Evolutionary conservation across 257 asterid species (phyloP).

Genomic region (Rauvolfia tetraphylla): DNA sequence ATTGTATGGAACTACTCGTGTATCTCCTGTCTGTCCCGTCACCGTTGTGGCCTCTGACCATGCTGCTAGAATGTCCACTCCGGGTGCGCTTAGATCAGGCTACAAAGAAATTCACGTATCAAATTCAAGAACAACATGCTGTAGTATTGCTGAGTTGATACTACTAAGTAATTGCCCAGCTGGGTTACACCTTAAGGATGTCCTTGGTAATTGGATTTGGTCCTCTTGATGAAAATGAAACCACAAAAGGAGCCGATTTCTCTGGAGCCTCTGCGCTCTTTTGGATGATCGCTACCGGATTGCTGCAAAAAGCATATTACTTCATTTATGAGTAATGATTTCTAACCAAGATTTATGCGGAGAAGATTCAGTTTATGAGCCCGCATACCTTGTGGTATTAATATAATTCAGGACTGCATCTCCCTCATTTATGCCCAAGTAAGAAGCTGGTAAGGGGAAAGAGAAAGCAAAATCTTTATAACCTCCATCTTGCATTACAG

Average conservation of each 20-base stretch:
- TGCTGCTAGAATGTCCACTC: slow-evolving; percentile 69
- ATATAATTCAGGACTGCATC: slow-evolving; percentile 26
- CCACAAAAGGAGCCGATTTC: slow-evolving; percentile 7
- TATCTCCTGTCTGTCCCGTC: slow-evolving; percentile 38
- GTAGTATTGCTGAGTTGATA: not conserved
- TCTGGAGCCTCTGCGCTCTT: not conserved
- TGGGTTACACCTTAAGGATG: slow-evolving; percentile 4
- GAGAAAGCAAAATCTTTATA: slow-evolving; percentile 40
- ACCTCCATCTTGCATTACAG: slow-evolving; percentile 35
- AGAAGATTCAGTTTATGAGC: not conserved
- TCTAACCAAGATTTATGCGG: no score
- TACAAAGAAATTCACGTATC: slow-evolving; percentile 3
- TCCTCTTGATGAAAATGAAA: slow-evolving; percentile 12
- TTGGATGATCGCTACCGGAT: not conserved
- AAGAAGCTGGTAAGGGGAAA: slow-evolving; percentile 48
- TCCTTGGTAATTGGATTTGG: slow-evolving; percentile 10
- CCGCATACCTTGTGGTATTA: slow-evolving; percentile 39
- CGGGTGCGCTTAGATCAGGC: slow-evolving; percentile 75
- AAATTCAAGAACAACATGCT: not conserved
- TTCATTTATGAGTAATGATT: no score
- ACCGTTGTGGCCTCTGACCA: slow-evolving; percentile 52
- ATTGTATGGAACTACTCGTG: slow-evolving; percentile 43
- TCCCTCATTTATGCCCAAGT: slow-evolving; percentile 37
- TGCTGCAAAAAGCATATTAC: not conserved
- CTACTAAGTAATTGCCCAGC: not conserved